These are phyloP conservation scores for Chaetomium sp. DNA, from an alignment of 2,329 filamentous ascomycete genomes.

Conservation along the genomic window DNA sequence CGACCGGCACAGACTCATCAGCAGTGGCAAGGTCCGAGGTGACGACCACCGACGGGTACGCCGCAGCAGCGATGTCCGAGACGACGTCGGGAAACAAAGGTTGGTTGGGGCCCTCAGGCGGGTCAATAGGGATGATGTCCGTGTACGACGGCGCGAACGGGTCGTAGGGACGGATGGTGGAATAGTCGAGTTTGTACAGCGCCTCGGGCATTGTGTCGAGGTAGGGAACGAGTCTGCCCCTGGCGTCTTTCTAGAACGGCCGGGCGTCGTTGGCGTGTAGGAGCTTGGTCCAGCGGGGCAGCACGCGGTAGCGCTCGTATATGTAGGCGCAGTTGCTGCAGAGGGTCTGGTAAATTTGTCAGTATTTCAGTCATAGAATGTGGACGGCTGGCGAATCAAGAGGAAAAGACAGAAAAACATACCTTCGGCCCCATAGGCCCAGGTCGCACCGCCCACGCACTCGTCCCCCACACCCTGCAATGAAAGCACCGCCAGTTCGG, in stretches of 20 bases:
- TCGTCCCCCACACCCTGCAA: slow-evolving; percentile 79
- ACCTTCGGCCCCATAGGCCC: slow-evolving; percentile 80
- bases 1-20: too few species aligned
- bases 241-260: slow-evolving; percentile 19
- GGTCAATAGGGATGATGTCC: too few species aligned
- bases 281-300: slow-evolving; percentile 70
- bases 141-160: too few species aligned
- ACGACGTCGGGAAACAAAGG: too few species aligned
- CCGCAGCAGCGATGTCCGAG: too few species aligned
- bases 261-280: slow-evolving; percentile 47
- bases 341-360: slow-evolving; percentile 52
- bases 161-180: too few species aligned
- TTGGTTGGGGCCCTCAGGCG: too few species aligned
- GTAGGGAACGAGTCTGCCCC: background rate
- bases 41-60: too few species aligned
- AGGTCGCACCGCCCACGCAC: slow-evolving; percentile 92
- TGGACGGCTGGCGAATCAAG: too few species aligned
- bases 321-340: slow-evolving; percentile 90
- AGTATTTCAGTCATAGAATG: slow-evolving; percentile 17
- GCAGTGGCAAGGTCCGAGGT: too few species aligned
- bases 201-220: too few species aligned
- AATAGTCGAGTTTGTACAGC: too few species aligned
- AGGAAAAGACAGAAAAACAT: slow-evolving; percentile 35
- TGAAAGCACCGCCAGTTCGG: slow-evolving; percentile 81
- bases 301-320: slow-evolving; percentile 78